A percentile compares a stretch with the other conserved stretches of the same genome.
phyloP scores from a whole-genome alignment of 108 stramenopile genomes.

The Fragilaria radians region DNA sequence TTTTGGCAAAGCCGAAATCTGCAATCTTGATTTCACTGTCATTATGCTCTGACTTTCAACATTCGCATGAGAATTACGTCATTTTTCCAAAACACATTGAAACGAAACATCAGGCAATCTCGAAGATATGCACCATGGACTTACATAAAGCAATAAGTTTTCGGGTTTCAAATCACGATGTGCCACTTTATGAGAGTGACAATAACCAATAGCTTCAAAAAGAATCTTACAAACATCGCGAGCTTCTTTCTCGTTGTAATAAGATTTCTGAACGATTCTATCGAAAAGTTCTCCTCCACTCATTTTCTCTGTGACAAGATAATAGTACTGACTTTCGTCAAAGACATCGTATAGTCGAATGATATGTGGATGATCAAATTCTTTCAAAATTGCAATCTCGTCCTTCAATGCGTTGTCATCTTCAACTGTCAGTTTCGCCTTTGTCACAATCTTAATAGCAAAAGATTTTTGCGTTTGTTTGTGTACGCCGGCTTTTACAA shows the following conservation, averaged over 20 bases:
- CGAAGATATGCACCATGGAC: conserved; percentile 2
- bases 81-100: neutral
- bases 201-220: conserved; percentile 71
- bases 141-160: conserved; percentile 65
- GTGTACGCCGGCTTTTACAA: conserved; percentile 51
- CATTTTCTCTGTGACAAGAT: conserved; percentile 88
- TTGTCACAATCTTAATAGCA: conserved; percentile 83
- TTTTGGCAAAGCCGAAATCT: conserved; percentile 98
- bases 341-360: conserved; percentile 86
- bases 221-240: conserved; percentile 61
- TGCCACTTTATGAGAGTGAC: conserved; percentile 69
- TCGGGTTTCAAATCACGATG: conserved; percentile 92
- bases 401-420: conserved; percentile 79
- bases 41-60: conserved; percentile 41
- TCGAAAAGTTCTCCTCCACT: conserved; percentile 91
- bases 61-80: neutral
- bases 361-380: conserved; percentile 60
- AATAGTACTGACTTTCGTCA: conserved; percentile 77
- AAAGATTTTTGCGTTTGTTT: conserved; percentile 45
- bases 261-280: conserved; percentile 79
- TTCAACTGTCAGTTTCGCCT: conserved; percentile 71
- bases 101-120: neutral
- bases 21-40: conserved; percentile 95
- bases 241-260: conserved; percentile 84
- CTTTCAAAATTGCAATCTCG: conserved; percentile 54